These are phyloP conservation scores for Neostapfia colusana DNA, from an alignment of 176 grass and related monocot species.

Conservation along the genomic window DNA sequence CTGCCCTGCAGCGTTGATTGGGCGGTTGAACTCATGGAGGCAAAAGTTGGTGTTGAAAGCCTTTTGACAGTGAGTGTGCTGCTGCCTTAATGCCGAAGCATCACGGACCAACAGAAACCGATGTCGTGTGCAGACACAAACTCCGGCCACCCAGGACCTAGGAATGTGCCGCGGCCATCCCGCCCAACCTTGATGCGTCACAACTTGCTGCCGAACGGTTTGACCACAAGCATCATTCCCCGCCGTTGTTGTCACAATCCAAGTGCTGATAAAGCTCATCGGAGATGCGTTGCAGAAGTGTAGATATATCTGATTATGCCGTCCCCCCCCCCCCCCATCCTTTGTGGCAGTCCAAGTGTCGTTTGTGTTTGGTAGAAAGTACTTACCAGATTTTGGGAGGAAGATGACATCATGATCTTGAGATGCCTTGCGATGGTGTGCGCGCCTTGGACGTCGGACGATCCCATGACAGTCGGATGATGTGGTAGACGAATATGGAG, in stretches of 20 bases:
- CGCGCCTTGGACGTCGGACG: neutral
- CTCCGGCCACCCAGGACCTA: conserved; percentile 32
- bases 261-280: neutral
- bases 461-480: neutral
- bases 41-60: no score
- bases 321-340: no score
- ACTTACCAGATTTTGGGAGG: neutral
- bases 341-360: no score
- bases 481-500: no score
- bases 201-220: conserved; percentile 14
- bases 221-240: neutral
- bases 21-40: no score
- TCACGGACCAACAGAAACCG: neutral
- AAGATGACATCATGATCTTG: neutral
- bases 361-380: no score
- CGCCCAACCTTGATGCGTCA: conserved; percentile 18
- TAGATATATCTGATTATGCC: no score
- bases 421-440: neutral
- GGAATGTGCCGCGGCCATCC: conserved; percentile 23
- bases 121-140: conserved; percentile 20
- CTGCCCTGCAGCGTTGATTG: no score
- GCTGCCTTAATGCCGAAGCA: conserved; percentile 19
- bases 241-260: no score
- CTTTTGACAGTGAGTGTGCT: conserved; percentile 27
- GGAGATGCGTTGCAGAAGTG: conserved; percentile 18